phyloP scores from a whole-genome alignment of 2,329 filamentous ascomycete species.

The Diaporthe destruens region DNA sequence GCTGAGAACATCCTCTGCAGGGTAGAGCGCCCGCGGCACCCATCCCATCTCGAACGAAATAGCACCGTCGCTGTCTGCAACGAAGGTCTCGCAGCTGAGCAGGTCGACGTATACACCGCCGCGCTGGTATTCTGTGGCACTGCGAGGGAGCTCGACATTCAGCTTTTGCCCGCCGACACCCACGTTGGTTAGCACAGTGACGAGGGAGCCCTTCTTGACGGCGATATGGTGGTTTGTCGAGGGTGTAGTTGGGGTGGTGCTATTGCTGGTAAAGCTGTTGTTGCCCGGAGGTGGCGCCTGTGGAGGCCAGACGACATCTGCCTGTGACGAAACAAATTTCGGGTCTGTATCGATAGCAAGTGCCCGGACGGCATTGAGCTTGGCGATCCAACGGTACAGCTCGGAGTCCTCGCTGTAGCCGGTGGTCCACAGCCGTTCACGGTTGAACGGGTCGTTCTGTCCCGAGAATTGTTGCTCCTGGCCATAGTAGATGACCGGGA shows the following conservation, averaged over 20 bases:
- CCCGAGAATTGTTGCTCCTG: conserved; percentile 71
- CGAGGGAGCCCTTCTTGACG: conserved; percentile 25
- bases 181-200: conserved; percentile 26
- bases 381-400: conserved; percentile 63
- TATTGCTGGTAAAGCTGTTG: not conserved
- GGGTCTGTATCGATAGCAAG: conserved; percentile 43
- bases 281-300: not conserved
- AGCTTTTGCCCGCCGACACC: conserved; percentile 10
- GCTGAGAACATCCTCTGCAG: conserved; percentile 2
- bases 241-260: not conserved
- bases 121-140: conserved; percentile 3
- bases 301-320: conserved; percentile 4
- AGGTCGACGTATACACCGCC: conserved; percentile 8
- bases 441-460: conserved; percentile 62
- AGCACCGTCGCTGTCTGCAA: not conserved
- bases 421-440: conserved; percentile 71
- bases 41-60: conserved; percentile 17
- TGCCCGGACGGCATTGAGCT: conserved; percentile 48
- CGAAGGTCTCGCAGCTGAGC: conserved; percentile 32
- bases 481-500: conserved; percentile 75
- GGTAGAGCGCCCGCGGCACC: not conserved
- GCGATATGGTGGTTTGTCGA: conserved; percentile 24
- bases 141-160: not conserved
- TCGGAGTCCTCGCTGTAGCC: conserved; percentile 59
- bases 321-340: not conserved